Conservation (phyloP, 2,329 filamentous ascomycete genomes). For the Sporothrix pallida region DNA sequence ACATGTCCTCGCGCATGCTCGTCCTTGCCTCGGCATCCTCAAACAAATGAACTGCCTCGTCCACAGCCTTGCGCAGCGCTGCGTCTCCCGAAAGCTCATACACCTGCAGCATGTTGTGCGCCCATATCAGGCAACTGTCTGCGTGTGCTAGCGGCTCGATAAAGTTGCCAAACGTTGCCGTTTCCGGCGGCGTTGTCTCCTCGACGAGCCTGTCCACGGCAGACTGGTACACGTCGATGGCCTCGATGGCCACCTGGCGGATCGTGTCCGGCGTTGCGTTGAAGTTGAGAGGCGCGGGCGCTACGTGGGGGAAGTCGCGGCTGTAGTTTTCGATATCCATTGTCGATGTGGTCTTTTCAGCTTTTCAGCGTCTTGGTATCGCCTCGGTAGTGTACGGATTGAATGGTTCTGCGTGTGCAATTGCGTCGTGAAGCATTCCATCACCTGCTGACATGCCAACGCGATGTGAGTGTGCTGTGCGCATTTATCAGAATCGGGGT, state of each 20-base stretch:
- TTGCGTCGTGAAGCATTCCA: neutral
- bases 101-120: conserved; percentile 3
- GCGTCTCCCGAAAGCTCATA: conserved; percentile 4
- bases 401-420: conserved; percentile 2
- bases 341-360: neutral
- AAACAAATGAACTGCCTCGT: conserved; percentile 2
- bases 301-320: neutral
- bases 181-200: neutral
- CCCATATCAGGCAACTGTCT: neutral
- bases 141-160: neutral
- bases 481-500: neutral
- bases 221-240: conserved; percentile 6
- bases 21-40: neutral
- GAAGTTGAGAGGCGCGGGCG: neutral
- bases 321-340: conserved; percentile 9
- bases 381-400: neutral
- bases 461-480: neutral
- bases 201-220: neutral
- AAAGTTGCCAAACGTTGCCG: neutral
- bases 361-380: neutral
- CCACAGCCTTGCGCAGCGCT: neutral
- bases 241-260: neutral
- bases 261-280: neutral
- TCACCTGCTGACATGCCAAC: neutral
- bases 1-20: neutral